A percentile compares a stretch with the other conserved stretches of the same genome.
Evolutionary conservation across 441 rosid genomes (phyloP).

Genomic region (Populus hybrid): DNA sequence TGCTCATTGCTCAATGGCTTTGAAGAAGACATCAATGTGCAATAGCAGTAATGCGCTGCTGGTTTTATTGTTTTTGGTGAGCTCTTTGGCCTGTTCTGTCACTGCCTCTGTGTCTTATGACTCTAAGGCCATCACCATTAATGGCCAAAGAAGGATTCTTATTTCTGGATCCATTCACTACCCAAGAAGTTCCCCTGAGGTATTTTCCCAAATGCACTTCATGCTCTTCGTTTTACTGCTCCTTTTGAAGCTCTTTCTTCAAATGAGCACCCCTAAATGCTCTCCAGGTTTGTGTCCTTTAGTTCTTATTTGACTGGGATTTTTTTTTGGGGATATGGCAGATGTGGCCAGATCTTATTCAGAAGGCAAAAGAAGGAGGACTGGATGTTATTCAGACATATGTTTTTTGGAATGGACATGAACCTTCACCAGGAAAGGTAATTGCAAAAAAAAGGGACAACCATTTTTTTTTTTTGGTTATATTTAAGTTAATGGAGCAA

Average conservation of each 20-base stretch:
- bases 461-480: background rate
- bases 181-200: constrained; percentile 99
- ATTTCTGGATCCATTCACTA: constrained; percentile 98
- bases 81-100: constrained; percentile 43
- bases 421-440: constrained; percentile 86
- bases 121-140: constrained; percentile 68
- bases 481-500: background rate
- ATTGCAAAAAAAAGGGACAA: constrained; percentile 2
- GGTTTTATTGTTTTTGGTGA: constrained; percentile 29
- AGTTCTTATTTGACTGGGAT: background rate
- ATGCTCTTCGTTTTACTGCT: background rate
- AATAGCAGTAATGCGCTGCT: constrained; percentile 28
- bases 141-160: constrained; percentile 91
- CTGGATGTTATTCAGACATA: constrained; percentile 95
- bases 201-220: constrained; percentile 38
- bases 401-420: constrained; percentile 99
- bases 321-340: constrained; percentile 26
- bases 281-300: background rate
- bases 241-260: constrained; percentile 13
- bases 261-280: constrained; percentile 20
- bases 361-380: constrained; percentile 97
- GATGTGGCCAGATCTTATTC: constrained; percentile 99
- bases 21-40: constrained; percentile 42
- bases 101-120: constrained; percentile 82
- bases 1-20: constrained; percentile 27